These are phyloP conservation scores for Tripterygium wilfordii DNA, from an alignment of 177 flowering plant species.

Conservation along the genomic window DNA sequence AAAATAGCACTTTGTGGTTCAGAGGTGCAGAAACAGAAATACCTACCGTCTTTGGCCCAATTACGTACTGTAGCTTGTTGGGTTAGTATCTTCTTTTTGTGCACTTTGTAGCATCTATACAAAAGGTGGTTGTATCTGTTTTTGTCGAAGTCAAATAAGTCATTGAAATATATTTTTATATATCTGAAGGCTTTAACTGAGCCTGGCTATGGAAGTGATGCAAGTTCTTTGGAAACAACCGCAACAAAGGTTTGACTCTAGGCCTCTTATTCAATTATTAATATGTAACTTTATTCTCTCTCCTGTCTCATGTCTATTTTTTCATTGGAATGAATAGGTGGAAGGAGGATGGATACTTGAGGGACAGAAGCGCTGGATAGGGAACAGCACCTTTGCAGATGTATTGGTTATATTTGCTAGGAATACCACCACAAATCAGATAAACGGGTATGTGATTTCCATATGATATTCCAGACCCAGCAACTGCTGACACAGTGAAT, in stretches of 20 bases:
- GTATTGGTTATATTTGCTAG: constrained; percentile 79
- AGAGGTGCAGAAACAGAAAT: constrained; percentile 81
- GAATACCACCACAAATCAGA: constrained; percentile 75
- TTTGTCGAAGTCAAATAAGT: not conserved
- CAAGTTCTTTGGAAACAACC: constrained; percentile 76
- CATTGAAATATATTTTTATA: constrained; percentile 4
- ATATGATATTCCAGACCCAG: too few relatives aligned
- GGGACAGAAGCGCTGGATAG: constrained; percentile 98
- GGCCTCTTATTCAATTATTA: constrained; percentile 1
- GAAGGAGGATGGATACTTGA: constrained; percentile 91
- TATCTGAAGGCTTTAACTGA: constrained; percentile 78
- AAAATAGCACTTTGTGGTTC: constrained; percentile 81
- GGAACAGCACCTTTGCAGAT: constrained; percentile 96
- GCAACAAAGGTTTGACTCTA: constrained; percentile 67
- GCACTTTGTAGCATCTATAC: not conserved
- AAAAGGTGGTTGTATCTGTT: not conserved
- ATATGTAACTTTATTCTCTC: too few relatives aligned
- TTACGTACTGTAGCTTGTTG: constrained; percentile 77
- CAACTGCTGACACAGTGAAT: too few relatives aligned
- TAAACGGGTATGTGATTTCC: constrained; percentile 92
- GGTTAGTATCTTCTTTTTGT: constrained; percentile 43
- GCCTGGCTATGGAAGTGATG: constrained; percentile 96
- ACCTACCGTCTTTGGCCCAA: constrained; percentile 80
- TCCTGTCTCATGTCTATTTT: too few relatives aligned
- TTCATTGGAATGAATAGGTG: constrained; percentile 44